These are phyloP conservation scores for Pestalotiopsis sp. DNA, from an alignment of 2,329 filamentous ascomycete genomes.

Conservation along the genomic window DNA sequence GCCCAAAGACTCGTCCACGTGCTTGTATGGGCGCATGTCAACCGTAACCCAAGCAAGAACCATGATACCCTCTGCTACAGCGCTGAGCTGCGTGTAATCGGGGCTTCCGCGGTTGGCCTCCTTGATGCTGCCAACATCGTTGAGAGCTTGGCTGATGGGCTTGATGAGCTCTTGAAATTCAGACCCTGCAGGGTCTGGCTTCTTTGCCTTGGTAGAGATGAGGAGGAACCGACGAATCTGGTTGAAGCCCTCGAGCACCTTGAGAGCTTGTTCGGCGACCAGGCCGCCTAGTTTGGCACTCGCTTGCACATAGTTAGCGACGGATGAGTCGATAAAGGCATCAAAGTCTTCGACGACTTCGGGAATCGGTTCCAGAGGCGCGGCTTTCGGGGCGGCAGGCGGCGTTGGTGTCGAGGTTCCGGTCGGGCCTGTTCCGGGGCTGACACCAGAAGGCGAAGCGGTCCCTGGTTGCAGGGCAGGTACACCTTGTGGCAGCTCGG, in stretches of 20 bases:
- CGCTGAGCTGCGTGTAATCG: slow-evolving; percentile 79
- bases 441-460: slow-evolving; percentile 36
- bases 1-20: slow-evolving; percentile 80
- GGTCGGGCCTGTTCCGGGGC: slow-evolving; percentile 47
- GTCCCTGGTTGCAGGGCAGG: slow-evolving; percentile 46
- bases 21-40: slow-evolving; percentile 80
- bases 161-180: slow-evolving; percentile 79
- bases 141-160: slow-evolving; percentile 82
- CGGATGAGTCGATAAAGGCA: slow-evolving; percentile 70
- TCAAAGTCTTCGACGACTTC: slow-evolving; percentile 89
- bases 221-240: slow-evolving; percentile 88
- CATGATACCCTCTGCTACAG: slow-evolving; percentile 88
- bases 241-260: slow-evolving; percentile 68
- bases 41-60: slow-evolving; percentile 89
- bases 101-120: slow-evolving; percentile 78
- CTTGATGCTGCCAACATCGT: slow-evolving; percentile 77
- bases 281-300: slow-evolving; percentile 78
- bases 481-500: slow-evolving; percentile 59
- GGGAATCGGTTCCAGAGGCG: slow-evolving; percentile 62
- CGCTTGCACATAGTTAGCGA: slow-evolving; percentile 77
- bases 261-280: slow-evolving; percentile 73
- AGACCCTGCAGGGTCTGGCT: slow-evolving; percentile 69
- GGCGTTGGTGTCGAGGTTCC: slow-evolving; percentile 22
- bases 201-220: slow-evolving; percentile 88
- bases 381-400: slow-evolving; percentile 36